Conservation (phyloP, 1,139 yeast genomes). For the Eremothecium cymbalariae region DNA sequence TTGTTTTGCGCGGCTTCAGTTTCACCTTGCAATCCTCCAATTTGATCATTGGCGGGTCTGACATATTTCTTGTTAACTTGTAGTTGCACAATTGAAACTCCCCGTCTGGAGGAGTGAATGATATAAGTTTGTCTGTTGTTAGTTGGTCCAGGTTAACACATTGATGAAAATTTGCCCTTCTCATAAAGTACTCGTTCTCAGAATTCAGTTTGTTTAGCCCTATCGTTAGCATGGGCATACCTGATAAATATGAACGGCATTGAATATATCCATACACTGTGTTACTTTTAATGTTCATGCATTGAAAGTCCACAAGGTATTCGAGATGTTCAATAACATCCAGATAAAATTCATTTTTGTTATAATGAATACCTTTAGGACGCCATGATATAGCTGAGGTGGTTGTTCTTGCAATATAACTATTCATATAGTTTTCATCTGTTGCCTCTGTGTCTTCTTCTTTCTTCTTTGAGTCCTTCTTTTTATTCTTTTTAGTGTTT, state of each 20-base stretch:
- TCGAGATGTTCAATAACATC: slow-evolving; percentile 62
- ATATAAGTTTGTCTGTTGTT: slow-evolving; percentile 41
- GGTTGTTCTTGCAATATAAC: slow-evolving; percentile 62
- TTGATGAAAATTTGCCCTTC: slow-evolving; percentile 47
- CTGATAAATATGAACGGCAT: slow-evolving; percentile 62
- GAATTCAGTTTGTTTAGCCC: slow-evolving; percentile 53
- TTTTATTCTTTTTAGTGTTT: slow-evolving; percentile 8
- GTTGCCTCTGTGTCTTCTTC: slow-evolving; percentile 19
- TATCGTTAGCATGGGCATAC: slow-evolving; percentile 66
- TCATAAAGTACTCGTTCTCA: slow-evolving; percentile 39
- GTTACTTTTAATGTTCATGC: slow-evolving; percentile 50
- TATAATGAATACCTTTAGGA: slow-evolving; percentile 70
- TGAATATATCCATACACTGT: slow-evolving; percentile 57
- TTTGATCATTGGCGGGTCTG: slow-evolving; percentile 37
- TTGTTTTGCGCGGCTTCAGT: slow-evolving; percentile 23
- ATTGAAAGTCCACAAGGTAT: slow-evolving; percentile 51
- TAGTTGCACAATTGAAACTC: slow-evolving; percentile 53
- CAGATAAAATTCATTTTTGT: slow-evolving; percentile 69
- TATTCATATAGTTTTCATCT: slow-evolving; percentile 39
- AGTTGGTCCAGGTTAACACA: slow-evolving; percentile 63
- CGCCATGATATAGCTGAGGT: slow-evolving; percentile 75
- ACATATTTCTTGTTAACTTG: slow-evolving; percentile 31
- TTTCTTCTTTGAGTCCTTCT: slow-evolving; percentile 10
- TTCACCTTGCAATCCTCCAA: slow-evolving; percentile 23
- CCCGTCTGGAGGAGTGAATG: slow-evolving; percentile 77